Evolutionary conservation across 306 rosid genomes (phyloP), one percentile per base, ranked within the genome.

Genomic region (Citrullus amarus): DNA sequence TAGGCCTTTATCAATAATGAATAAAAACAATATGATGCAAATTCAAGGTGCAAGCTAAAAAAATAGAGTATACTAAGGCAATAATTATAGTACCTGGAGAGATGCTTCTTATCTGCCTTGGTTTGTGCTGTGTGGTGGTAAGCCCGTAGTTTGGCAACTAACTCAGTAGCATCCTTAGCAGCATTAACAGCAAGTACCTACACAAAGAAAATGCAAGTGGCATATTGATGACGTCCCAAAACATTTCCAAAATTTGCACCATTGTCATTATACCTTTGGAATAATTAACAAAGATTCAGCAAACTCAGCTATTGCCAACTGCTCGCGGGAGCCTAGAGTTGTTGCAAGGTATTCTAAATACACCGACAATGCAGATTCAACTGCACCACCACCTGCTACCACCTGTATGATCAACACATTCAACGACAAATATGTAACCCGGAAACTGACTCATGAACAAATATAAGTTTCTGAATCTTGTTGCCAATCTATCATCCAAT

Each of bases 311-410:
- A 95, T 91, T 51, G 99, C 99, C 92, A 95, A 87, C 86, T 95
- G 99, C 88, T 95, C 99, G 68, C 99, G 90, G 36, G 97, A 95
- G 82, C 99, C 99, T 81, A 95, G 83, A 78, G 99, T 95, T 82
- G 96, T 92, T 41, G 99, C 99, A 84, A 95, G 95, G 81, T 88
- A 86, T 80, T 95, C 99, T 90, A 95, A 84, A 91, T 95, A 92
- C 81, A 90, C 97, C 20, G 97, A 92, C 65, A 95, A 82, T 9
- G 97, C 97, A 78, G 98, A 69, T 86, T 94, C 98, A 46, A 94
- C 98, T 65, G 97, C 98, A 61, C 97, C 99, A 71, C 99, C 99
- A 80, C 99, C 99, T n/a, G 99, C 92, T 51, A 95, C 99, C 69
- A 95, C 97, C 99, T 95, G 91, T 66, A 78, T 75, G 18, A 58